Evolutionary conservation across 768 basidiomycete species (phyloP).

Genomic region (Suillus ampliporus): DNA sequence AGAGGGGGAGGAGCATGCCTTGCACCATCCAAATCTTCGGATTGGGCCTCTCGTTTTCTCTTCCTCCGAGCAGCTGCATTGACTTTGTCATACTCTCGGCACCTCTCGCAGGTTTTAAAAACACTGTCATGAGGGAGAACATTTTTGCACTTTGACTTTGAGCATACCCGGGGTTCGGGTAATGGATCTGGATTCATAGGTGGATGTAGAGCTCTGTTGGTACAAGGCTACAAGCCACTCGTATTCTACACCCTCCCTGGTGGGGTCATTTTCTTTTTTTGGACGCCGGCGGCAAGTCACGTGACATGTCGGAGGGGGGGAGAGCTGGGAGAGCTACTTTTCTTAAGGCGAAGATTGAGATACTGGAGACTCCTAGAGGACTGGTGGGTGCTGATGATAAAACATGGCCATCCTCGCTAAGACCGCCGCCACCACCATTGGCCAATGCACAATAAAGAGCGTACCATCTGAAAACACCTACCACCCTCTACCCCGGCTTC

Average conservation of each 20-base stretch:
- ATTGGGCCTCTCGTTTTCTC: too few relatives aligned
- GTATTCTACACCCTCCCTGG: too few relatives aligned
- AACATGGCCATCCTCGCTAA: background rate
- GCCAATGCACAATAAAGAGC: too few relatives aligned
- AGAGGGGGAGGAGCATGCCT: too few relatives aligned
- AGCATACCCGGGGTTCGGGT: background rate
- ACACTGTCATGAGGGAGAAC: background rate
- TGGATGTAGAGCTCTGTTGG: background rate
- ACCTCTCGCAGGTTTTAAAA: background rate
- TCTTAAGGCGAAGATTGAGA: background rate
- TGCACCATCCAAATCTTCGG: too few relatives aligned
- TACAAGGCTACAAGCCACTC: too few relatives aligned
- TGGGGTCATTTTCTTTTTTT: too few relatives aligned
- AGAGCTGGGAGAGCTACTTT: background rate
- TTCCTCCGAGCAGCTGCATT: too few relatives aligned
- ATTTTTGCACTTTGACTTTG: constrained; percentile 1
- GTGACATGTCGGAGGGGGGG: too few relatives aligned
- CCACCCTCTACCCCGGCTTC: background rate
- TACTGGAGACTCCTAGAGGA: background rate
- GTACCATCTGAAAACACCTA: background rate
- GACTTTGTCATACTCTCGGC: background rate
- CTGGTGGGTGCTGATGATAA: background rate
- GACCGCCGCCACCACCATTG: constrained; percentile 6
- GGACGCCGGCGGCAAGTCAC: too few relatives aligned
- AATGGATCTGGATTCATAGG: background rate